A percentile compares a stretch with the other conserved stretches of the same genome.
Conservation (phyloP, 2,329 filamentous ascomycete genomes). For the Trichoderma sp. region DNA sequence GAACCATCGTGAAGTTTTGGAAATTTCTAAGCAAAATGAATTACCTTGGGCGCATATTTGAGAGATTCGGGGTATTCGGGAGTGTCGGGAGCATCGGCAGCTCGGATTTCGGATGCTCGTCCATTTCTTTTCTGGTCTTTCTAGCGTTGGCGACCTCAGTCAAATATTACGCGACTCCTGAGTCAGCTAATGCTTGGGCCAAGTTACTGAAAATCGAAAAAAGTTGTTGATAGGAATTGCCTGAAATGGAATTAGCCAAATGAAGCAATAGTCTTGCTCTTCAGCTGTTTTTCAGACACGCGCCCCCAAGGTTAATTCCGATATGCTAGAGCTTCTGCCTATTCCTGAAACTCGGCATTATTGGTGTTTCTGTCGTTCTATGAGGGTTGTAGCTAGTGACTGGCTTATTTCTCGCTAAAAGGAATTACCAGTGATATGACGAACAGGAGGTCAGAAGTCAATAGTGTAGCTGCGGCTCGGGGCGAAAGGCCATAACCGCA, state of each 20-base stretch:
- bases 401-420: not conserved
- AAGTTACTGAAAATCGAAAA: not conserved
- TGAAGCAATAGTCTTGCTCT: not conserved
- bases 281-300: not conserved
- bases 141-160: not conserved
- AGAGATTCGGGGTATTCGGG: not conserved
- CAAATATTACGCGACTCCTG: not conserved
- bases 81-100: not conserved
- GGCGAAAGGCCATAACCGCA: too few species aligned
- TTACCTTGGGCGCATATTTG: not conserved
- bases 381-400: not conserved
- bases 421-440: not conserved
- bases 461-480: not conserved
- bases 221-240: not conserved
- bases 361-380: not conserved
- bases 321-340: too few species aligned
- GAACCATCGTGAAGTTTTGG: not conserved
- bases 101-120: not conserved
- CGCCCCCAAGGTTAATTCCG: not conserved
- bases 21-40: conserved; percentile 5
- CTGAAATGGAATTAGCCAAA: not conserved
- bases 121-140: not conserved
- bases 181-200: not conserved
- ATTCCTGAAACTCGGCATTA: not conserved
- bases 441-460: not conserved